Base-by-base conservation (phyloP, 108 stramenopile genomes). In the Discostella stelligeroides region DNA sequence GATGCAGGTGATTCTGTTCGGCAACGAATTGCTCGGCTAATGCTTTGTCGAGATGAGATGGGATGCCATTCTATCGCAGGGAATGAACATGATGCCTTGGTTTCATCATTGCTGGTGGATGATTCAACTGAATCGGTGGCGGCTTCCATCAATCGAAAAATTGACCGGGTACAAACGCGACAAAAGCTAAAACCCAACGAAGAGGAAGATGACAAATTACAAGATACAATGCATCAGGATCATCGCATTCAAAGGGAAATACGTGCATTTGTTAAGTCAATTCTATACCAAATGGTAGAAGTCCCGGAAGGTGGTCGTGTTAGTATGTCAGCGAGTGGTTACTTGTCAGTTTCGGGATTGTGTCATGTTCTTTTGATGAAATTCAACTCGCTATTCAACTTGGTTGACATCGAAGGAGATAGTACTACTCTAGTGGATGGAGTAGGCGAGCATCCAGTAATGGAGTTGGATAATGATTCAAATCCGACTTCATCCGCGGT, bases 31-130 rank as follows among this genome's bases (percentile, higher is more conserved):
- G 71, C 63, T 17, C 46, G 53, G 21, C 59, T 67, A 42, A 63
- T 80, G 48, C 51, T 72, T 3, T 43, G 55, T 50, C 41, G 71
- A 7, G 66, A 72, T 38, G 79, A 80, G 30, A 72, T 72, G 66
- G 66, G 71, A 29, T 72, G 66, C 18, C 67, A 72, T 58, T 45
- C 61, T 23, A 28, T 48, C 8, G 40, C 21, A 4, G 58, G 50
- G 1, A 39, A 0, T 28, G 59, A 60, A 9, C 27, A 25, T 28
- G 23, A 17, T 13, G 20, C 7, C 1, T 11, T 25, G 23, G 1
- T 17, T n/a, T 45, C 13, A 53, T 55, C 60, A 48, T 17, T 30
- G 11, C 20, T 46, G 15, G 17, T 46, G 13, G 28, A 14, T 11
- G 53, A 28, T 29, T 40, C 42, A 27, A 4, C 1, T 17, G 41